Evolutionary conservation across 2,329 filamentous ascomycete species (phyloP), one percentile per base, ranked within the genome.

Genomic region (Cadophora sp.): DNA sequence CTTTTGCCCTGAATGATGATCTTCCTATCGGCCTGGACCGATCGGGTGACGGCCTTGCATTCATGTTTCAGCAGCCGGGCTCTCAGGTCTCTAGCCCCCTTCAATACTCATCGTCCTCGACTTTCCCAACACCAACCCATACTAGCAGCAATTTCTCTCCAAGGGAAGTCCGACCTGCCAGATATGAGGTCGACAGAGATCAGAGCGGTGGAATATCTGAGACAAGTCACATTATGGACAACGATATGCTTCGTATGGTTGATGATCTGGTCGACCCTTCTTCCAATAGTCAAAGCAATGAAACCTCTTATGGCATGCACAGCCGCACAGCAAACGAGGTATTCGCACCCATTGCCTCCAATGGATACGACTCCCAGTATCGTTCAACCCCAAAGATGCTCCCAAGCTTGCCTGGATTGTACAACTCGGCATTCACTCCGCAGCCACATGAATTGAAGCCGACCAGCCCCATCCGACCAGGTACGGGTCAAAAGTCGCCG

Each of bases 191-290:
- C 1, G 47, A 59, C 33, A 55, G 55, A 47, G 60, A 67, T 56
- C 61, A 66, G 36, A 73, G 64, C 62, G 47, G 64, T 41, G 62
- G 63, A 47, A 56, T 47, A 14, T 66, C 68, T 13, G 76, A 77
- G 41, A 70, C 71, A 9, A 67, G 72, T 16, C 68, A 71, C 7
- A 74, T 68, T 51, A 73, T 80, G 58, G 83, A 85, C 65, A 79
- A 78, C n/a, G 82, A 82, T 27, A 83, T 87, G 79, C 81, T 81
- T 68, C 81, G 81, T 11, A 88, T 88, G 86, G 86, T 89, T 16
- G 84, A 88, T 70, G 80, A 84, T 66, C 78, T 89, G 33, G 80
- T 88, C 41, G 73, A 74, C 27, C 70, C 74, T 27, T 68, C 65
- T 2, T 45, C 71, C n/a, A 60, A 79, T 78, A 51, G 75, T 75